Evolutionary conservation across 768 basidiomycete species (phyloP).

Genomic region (Termitomyces sp.): DNA sequence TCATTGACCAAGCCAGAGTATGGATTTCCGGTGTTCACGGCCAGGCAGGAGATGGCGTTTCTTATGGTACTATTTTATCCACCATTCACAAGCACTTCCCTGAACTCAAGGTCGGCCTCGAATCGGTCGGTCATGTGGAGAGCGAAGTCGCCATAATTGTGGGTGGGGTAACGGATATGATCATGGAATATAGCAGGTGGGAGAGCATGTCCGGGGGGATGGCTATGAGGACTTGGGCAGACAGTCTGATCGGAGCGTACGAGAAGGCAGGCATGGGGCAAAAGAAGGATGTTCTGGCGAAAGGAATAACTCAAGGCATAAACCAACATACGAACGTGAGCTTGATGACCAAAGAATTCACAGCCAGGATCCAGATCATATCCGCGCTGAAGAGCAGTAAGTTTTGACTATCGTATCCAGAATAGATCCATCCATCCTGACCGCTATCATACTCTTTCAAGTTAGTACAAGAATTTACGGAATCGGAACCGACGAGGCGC

Average conservation of each 20-base stretch:
- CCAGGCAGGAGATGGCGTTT: conserved; percentile 51
- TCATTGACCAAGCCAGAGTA: conserved; percentile 39
- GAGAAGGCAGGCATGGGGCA: conserved; percentile 23
- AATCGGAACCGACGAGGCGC: conserved; percentile 41
- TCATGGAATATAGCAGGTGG: conserved; percentile 51
- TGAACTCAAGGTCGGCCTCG: conserved; percentile 37
- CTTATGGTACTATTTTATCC: conserved; percentile 38
- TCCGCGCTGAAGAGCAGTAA: conserved; percentile 46
- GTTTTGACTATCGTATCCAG: conserved; percentile 12
- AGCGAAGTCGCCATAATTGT: conserved; percentile 45
- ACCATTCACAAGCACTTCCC: conserved; percentile 48
- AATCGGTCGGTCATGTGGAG: conserved; percentile 41
- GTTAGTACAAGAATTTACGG: conserved; percentile 46
- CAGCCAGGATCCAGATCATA: conserved; percentile 49
- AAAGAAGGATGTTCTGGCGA: conserved; percentile 38
- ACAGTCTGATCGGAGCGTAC: conserved; percentile 39
- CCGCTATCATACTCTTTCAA: conserved; percentile 20
- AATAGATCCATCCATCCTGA: conserved; percentile 4
- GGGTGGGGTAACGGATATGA: conserved; percentile 50
- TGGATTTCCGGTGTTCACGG: conserved; percentile 41
- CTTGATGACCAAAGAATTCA: conserved; percentile 51
- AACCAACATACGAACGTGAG: conserved; percentile 44
- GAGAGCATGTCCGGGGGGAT: conserved; percentile 51
- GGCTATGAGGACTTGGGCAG: conserved; percentile 53
- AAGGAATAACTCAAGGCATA: conserved; percentile 46